Base-by-base conservation (phyloP, 805 yeast species). In the Priceomyces melissophilus region DNA sequence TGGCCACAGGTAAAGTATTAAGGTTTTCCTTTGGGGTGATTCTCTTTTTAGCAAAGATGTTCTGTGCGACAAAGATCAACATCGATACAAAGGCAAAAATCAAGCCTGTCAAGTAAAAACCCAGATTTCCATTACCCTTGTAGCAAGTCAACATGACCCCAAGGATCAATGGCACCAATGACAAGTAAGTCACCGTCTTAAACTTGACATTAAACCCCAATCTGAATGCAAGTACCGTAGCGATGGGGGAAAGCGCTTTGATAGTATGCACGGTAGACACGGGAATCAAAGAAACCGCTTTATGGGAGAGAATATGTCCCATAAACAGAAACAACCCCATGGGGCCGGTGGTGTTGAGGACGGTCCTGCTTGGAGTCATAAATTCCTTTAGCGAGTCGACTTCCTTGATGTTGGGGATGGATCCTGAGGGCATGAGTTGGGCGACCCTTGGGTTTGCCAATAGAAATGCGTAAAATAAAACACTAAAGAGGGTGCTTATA, bases 241-340 rank as follows among this genome's bases (percentile, higher is more conserved):
- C 78, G 17, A 91, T 70, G 2, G 99, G 99, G 26, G 95, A 83
- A 30, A 91, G 69, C 2, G 96, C 93, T 66, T 93, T 93, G 52
- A 91, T 82, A 7, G 97, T 89, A 61, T 91, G 97, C 14, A 93
- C 97, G 48, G 90, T 67, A 4, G 96, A 86, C n/a, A 93, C 96
- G 0, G 96, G 96, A 38, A 93, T 87, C 45, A 86, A 62, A 2
- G 90, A 77, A 2, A 96, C 89, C n/a, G 98, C 91, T 57, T 86
- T 85, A 59, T 90, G 96, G 6, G 95, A 79, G 10, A 95, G 79
- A 46, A 90, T 80, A 61, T 91, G 98, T 14, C 98, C 99, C 14
- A 83, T 69, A 50, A 91, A 86, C 67, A 91, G 98, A 66, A 91
- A 93, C 45, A 82, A 69, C 6, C 97, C 98, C 96, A 91, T 88